Evolutionary conservation across 2,329 filamentous ascomycete species (phyloP), one percentile per base, ranked within the genome.

Genomic region (Gliomastix tumulicola): DNA sequence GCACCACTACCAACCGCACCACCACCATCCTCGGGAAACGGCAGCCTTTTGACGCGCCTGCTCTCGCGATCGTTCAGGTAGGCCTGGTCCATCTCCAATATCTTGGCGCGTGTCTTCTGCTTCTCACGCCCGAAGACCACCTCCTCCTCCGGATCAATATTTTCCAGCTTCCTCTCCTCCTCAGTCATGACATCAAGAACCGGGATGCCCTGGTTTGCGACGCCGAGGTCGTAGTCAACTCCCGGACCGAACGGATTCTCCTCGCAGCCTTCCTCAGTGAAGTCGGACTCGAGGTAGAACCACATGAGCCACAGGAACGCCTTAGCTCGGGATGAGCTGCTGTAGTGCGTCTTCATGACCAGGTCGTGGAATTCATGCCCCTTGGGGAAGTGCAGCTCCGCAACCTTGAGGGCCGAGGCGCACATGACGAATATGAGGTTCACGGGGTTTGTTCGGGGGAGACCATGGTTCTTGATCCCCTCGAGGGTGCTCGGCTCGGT

Each of bases 291-390:
- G 15, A 98, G 74, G 54, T 98, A 97, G 69, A 92, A 96, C 92
- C 92, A 98, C 80, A 98, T 94, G 44, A 98, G 69, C 92, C 92
- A 98, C 16, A 98, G 65, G 49, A 98, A 98, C 1, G 90, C 90
- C 31, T 69, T 80, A 2, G 92, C 89, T 44, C 92, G 78, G 43
- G 87, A 94, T 47, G 71, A 65, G 59, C 89, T 97, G 39, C 82
- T 87, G 42, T 88, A 74, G 18, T 85, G 83, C 2, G 82, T 82
- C 53, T 87, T 82, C 89, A 97, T 97, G 49, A 98, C 83, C 13
- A 98, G 74, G 51, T 98, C 92, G 58, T 96, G 94, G 58, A 98
- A 97, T 59, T 98, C 92, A 46, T 82, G 77, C 2, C 81, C 79
- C 6, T 80, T 74, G 10, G 84, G 83, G 56, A 98, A 97, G 59